Base-by-base conservation (phyloP, 176 grass and related monocot species). In the barley (Hordeum vulgare) region DNA sequence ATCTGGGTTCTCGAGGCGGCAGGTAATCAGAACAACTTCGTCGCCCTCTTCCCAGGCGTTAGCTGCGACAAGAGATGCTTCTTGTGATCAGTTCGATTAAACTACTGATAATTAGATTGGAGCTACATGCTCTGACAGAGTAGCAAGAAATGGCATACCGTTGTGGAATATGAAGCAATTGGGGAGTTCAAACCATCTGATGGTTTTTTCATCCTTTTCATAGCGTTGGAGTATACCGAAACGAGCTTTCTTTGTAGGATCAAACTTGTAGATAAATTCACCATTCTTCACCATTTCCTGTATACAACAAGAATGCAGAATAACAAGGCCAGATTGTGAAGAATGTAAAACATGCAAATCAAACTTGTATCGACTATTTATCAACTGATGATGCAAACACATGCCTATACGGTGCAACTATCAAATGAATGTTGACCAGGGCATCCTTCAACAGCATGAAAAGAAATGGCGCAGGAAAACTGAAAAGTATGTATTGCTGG, bases 131-230 rank as follows among this genome's bases (percentile, higher is more conserved):
- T 70, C n/a, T 8, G 13, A 71, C n/a, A 71, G 4, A 71, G n/a
- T 42, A 25, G n/a, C 37, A 71, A 25, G n/a, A 42, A 13, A 42
- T 42, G 57, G 1, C 78, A 61, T 89, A 98, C 95, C 95, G 80
- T 98, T 98, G 74, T 98, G 95, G 47, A 98, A 98, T 84, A 98
- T 93, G 87, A 88, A 98, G 77, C 95, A 98, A 45, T 98, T 98
- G 51, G 95, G 92, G 39, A 98, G 95, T 71, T 98, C 92, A 94
- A 98, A 98, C 95, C 95, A 98, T 93, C 95, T 91, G 67, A 98
- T 98, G 9, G 69, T 24, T 60, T 72, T 83, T 25, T 98, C 95
- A 88, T 94, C 88, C 86, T 88, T 98, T 44, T 93, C 95, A 68
- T 95, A 93, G 44, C 95, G 87, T 64, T 74, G 84, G 78, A 98